These are phyloP conservation scores for Elaeis guineensis DNA, from an alignment of 176 grass and related monocot genomes.

Conservation along the genomic window DNA sequence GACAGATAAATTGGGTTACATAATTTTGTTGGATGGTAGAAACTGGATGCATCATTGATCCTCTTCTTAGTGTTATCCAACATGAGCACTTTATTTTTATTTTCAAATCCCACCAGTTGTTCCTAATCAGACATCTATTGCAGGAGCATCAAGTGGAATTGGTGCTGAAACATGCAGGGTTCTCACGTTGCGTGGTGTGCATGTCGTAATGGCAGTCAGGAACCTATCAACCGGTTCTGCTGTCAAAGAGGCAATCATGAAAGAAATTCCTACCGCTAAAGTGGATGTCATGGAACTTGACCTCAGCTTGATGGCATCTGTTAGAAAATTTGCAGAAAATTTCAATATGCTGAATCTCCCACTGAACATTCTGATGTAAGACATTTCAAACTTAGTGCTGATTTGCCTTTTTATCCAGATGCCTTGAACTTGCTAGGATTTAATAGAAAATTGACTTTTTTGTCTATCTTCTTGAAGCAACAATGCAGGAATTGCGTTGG, in stretches of 20 bases:
- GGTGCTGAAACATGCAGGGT: slow-evolving; percentile 55
- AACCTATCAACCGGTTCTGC: slow-evolving; percentile 29
- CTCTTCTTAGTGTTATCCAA: too few species aligned
- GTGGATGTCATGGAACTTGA: slow-evolving; percentile 75
- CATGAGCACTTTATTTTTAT: too few species aligned
- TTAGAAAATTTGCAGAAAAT: slow-evolving; percentile 54
- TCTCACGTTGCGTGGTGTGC: slow-evolving; percentile 59
- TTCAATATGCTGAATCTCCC: slow-evolving; percentile 46
- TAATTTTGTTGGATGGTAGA: too few species aligned
- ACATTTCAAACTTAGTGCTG: too few species aligned
- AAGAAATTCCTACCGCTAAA: slow-evolving; percentile 36
- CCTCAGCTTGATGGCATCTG: slow-evolving; percentile 58
- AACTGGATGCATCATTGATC: too few species aligned
- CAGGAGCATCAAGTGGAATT: slow-evolving; percentile 84
- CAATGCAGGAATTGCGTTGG: slow-evolving; percentile 83
- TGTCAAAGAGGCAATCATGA: slow-evolving; percentile 40
- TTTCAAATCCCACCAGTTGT: too few species aligned
- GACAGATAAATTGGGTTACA: too few species aligned
- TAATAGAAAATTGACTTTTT: neutral
- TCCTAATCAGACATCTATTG: neutral
- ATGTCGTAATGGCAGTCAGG: slow-evolving; percentile 74
- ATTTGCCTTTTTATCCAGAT: too few species aligned
- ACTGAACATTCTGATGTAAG: slow-evolving; percentile 80
- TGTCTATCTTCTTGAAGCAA: slow-evolving; percentile 40
- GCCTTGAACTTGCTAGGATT: too few species aligned